phyloP scores from a whole-genome alignment of 1,284 basidiomycete genomes.

The Butyriboletus regius region DNA sequence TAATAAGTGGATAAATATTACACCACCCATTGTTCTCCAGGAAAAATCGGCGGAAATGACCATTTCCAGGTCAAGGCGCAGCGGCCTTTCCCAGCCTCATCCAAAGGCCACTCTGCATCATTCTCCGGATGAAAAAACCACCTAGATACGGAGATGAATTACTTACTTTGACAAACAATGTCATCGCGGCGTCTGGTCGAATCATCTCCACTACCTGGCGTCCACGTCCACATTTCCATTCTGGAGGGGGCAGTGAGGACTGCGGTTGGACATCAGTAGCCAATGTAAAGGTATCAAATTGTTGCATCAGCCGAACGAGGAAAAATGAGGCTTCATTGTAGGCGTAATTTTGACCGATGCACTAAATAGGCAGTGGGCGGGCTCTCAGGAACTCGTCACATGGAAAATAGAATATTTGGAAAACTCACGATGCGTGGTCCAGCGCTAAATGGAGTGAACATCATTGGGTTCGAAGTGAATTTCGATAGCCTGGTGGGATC shows the following conservation, averaged over 20 bases:
- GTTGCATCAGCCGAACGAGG: slow-evolving; percentile 58
- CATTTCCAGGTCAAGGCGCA: slow-evolving; percentile 8
- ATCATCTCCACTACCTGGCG: slow-evolving; percentile 51
- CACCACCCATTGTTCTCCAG: neutral
- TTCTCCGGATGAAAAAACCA: slow-evolving; percentile 3
- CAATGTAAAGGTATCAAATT: slow-evolving; percentile 53
- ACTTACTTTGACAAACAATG: slow-evolving; percentile 54
- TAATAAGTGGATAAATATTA: slow-evolving; percentile 16
- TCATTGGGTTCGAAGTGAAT: slow-evolving; percentile 53
- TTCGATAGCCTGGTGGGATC: slow-evolving; percentile 43
- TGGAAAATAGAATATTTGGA: neutral
- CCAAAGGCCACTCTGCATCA: slow-evolving; percentile 48
- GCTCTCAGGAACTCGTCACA: slow-evolving; percentile 10
- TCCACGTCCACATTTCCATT: slow-evolving; percentile 50
- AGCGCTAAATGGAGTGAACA: slow-evolving; percentile 64
- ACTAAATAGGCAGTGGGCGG: slow-evolving; percentile 37
- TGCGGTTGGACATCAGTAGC: slow-evolving; percentile 55
- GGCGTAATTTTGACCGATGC: slow-evolving; percentile 66
- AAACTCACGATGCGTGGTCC: slow-evolving; percentile 49
- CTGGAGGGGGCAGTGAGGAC: slow-evolving; percentile 50
- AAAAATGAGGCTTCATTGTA: slow-evolving; percentile 67
- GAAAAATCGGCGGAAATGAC: neutral
- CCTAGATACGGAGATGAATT: slow-evolving; percentile 5
- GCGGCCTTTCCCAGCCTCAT: slow-evolving; percentile 36
- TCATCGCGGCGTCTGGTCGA: slow-evolving; percentile 55